Evolutionary conservation across 2,329 filamentous ascomycete species (phyloP).

Genomic region (Chrysoporthe deuterocubensis): DNA sequence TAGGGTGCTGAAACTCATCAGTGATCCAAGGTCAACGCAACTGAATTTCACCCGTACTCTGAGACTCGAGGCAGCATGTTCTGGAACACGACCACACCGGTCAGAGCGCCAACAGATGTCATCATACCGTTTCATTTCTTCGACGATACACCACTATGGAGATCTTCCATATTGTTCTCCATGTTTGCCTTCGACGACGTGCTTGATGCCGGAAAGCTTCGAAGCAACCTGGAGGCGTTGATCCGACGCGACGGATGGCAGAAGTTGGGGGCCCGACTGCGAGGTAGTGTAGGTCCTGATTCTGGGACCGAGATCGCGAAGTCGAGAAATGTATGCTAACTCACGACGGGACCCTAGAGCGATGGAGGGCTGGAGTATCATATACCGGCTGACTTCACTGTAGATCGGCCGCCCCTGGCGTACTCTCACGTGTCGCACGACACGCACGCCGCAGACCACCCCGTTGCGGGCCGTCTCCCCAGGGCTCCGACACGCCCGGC

Average conservation of each 20-base stretch:
- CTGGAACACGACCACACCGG: neutral
- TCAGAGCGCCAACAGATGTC: constrained; percentile 12
- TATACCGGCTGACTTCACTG: constrained; percentile 41
- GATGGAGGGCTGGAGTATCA: constrained; percentile 46
- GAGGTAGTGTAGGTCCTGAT: constrained; percentile 31
- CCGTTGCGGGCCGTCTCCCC: constrained; percentile 39
- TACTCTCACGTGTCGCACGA: constrained; percentile 40
- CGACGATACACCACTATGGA: constrained; percentile 34
- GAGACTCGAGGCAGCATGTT: neutral
- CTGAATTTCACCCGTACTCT: neutral
- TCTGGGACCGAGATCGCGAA: no score
- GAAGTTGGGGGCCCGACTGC: constrained; percentile 35
- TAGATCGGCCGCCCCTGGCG: constrained; percentile 40
- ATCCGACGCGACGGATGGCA: constrained; percentile 32
- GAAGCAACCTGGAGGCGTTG: constrained; percentile 22
- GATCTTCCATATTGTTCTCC: constrained; percentile 33
- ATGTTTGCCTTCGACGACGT: constrained; percentile 37
- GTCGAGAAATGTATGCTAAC: no score
- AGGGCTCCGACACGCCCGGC: constrained; percentile 31
- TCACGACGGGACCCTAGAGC: constrained; percentile 8
- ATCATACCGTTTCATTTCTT: constrained; percentile 35
- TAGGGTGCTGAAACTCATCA: neutral
- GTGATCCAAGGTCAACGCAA: neutral
- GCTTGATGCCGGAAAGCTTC: constrained; percentile 33
- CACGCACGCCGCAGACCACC: constrained; percentile 40